phyloP scores from a whole-genome alignment of 768 basidiomycete genomes.

The Boletus speciosus region DNA sequence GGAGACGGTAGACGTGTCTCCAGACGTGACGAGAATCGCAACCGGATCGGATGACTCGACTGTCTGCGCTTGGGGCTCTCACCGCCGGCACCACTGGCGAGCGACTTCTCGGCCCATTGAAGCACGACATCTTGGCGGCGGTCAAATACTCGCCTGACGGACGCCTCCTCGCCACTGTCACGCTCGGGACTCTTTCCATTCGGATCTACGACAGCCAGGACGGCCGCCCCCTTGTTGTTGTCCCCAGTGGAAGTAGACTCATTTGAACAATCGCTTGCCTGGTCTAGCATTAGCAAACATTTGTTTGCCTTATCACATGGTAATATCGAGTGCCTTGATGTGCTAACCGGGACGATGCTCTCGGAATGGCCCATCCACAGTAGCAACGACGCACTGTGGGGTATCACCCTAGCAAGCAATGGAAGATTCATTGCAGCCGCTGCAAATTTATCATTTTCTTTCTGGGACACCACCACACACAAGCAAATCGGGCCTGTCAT shows the following conservation, averaged over 20 bases:
- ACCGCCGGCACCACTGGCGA: background rate
- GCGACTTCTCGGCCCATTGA: background rate
- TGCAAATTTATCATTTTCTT: constrained; percentile 1
- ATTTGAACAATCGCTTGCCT: constrained; percentile 6
- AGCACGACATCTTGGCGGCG: background rate
- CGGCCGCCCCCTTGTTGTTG: background rate
- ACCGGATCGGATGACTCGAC: constrained; percentile 10
- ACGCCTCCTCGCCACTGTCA: constrained; percentile 5
- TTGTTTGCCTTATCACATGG: constrained; percentile 6
- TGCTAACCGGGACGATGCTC: background rate
- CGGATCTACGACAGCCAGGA: constrained; percentile 5
- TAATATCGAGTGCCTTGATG: constrained; percentile 1
- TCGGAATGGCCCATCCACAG: constrained; percentile 4
- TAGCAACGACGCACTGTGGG: background rate
- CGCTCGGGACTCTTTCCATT: background rate
- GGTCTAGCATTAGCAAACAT: background rate
- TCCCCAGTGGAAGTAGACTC: constrained; percentile 2
- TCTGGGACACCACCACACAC: constrained; percentile 13
- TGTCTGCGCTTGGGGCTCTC: constrained; percentile 1
- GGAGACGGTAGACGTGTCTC: constrained; percentile 7
- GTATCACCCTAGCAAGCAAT: constrained; percentile 3
- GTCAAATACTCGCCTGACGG: constrained; percentile 13
- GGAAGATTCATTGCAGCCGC: constrained; percentile 5
- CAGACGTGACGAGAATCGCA: constrained; percentile 9
- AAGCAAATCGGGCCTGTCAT: constrained; percentile 8